These are phyloP conservation scores for Trichoderma gracile DNA, from an alignment of 2,329 filamentous ascomycete species.

Conservation along the genomic window DNA sequence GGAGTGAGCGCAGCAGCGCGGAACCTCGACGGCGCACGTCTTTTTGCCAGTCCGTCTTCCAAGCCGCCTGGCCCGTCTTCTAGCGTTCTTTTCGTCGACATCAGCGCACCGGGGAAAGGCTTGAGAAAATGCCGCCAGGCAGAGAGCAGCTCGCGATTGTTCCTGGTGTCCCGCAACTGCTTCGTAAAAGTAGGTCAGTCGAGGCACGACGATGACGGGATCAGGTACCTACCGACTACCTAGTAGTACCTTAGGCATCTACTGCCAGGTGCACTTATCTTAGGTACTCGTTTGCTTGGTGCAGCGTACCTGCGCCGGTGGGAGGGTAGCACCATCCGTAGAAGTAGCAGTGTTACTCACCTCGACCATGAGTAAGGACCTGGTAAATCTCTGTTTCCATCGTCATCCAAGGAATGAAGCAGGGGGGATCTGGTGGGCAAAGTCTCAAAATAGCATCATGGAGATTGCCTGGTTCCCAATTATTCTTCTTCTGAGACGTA, in stretches of 20 bases:
- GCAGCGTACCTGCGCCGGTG: too few species aligned
- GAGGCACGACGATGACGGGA: neutral
- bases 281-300: neutral
- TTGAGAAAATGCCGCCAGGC: neutral
- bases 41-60: slow-evolving; percentile 12
- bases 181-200: neutral
- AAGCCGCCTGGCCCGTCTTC: slow-evolving; percentile 21
- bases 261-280: too few species aligned
- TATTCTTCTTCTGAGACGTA: too few species aligned
- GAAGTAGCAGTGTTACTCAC: neutral
- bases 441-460: slow-evolving; percentile 1
- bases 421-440: neutral
- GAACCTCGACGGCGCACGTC: slow-evolving; percentile 12
- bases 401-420: neutral
- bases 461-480: neutral
- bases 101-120: neutral
- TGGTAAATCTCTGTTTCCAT: too few species aligned
- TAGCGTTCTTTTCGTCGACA: slow-evolving; percentile 8
- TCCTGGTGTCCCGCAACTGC: neutral
- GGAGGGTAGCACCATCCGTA: neutral
- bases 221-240: neutral
- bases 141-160: neutral
- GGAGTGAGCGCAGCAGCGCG: slow-evolving; percentile 19
- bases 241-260: too few species aligned
- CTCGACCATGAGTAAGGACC: neutral